Conservation (phyloP, 1,284 basidiomycete genomes). For the Tremellales sp. region DNA sequence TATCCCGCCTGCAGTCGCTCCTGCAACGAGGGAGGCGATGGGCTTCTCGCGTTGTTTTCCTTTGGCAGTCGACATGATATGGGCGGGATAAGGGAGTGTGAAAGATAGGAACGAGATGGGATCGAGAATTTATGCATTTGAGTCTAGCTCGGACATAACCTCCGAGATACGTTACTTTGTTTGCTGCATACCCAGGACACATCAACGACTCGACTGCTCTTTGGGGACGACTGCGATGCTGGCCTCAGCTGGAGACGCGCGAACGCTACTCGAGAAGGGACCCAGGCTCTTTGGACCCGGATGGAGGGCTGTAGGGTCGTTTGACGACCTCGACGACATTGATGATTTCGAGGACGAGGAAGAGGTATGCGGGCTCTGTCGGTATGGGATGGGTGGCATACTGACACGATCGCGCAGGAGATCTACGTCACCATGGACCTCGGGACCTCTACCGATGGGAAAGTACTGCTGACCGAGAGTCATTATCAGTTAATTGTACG, state of each 20-base stretch:
- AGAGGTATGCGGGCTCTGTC: conserved; percentile 26
- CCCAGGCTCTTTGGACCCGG: conserved; percentile 30
- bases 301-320: conserved; percentile 36
- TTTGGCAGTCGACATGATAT: conserved; percentile 37
- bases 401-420: conserved; percentile 20
- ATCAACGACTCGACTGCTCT: no score
- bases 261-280: conserved; percentile 11
- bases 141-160: no score
- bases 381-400: neutral
- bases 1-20: conserved; percentile 87
- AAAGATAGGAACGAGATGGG: no score
- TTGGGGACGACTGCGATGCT: conserved; percentile 1
- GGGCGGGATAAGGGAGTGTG: no score
- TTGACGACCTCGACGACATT: conserved; percentile 36
- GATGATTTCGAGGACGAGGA: conserved; percentile 37
- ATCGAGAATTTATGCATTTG: no score
- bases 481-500: conserved; percentile 43
- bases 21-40: conserved; percentile 70
- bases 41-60: conserved; percentile 63
- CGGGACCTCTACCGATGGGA: conserved; percentile 32
- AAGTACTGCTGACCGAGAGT: conserved; percentile 30
- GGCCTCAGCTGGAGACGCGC: conserved; percentile 3
- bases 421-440: conserved; percentile 41
- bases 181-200: no score
- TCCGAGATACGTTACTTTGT: no score